Evolutionary conservation across 202 grass and related monocot species (phyloP).

Genomic region (Carex sylvatica): DNA sequence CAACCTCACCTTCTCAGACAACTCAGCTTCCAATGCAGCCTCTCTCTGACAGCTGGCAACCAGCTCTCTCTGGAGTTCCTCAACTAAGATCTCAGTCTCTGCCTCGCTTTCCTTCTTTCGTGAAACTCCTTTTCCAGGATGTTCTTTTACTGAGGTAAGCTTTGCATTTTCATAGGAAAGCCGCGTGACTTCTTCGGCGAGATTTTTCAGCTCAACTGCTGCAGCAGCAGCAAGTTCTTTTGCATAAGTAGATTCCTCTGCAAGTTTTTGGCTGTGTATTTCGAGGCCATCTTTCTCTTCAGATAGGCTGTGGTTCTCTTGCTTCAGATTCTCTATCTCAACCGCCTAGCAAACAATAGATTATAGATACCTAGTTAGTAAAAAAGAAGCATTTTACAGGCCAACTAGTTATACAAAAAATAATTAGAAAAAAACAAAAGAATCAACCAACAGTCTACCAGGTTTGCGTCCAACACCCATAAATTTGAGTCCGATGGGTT

Average conservation of each 20-base stretch:
- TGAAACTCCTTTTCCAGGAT: constrained; percentile 35
- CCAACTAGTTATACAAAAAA: neutral
- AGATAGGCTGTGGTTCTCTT: constrained; percentile 67
- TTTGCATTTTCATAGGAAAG: constrained; percentile 94
- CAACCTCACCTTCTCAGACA: constrained; percentile 54
- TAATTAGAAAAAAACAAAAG: neutral
- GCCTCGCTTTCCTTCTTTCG: constrained; percentile 38
- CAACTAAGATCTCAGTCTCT: constrained; percentile 58
- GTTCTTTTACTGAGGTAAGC: constrained; percentile 55
- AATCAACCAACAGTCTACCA: neutral
- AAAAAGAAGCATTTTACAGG: constrained; percentile 10
- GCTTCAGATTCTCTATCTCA: constrained; percentile 93
- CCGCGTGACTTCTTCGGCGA: constrained; percentile 98
- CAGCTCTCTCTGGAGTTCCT: constrained; percentile 90
- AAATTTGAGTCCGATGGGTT: too few relatives aligned
- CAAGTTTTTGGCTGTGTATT: constrained; percentile 79
- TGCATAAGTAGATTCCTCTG: constrained; percentile 91
- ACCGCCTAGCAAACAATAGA: constrained; percentile 44
- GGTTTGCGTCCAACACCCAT: too few relatives aligned
- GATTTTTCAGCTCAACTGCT: constrained; percentile 86
- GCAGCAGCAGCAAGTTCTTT: constrained; percentile 97
- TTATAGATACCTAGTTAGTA: neutral
- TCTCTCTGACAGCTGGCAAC: constrained; percentile 79
- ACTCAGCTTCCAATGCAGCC: constrained; percentile 58
- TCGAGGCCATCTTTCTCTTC: constrained; percentile 92